Base-by-base conservation (phyloP, 257 asterid genomes). In the Nicotiana tabacum region DNA sequence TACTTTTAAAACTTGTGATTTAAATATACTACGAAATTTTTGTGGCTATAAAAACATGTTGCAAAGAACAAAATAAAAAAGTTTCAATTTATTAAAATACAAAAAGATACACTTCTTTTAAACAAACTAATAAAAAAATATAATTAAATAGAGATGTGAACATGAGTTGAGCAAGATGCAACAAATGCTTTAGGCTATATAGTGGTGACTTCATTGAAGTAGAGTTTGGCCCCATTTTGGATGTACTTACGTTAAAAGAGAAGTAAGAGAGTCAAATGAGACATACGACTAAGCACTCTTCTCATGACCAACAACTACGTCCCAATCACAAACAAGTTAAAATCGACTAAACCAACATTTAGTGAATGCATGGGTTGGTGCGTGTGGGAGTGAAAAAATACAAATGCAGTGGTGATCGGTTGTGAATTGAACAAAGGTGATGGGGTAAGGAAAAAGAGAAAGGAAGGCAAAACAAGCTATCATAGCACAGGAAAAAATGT, bases 161-260 rank as follows among this genome's bases (percentile, higher is more conserved):
- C 24, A 24, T 80, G 51, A 43, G 60, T 27, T 21, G 24, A 53
- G 57, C 60, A 43, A 43, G 51, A 43, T 43, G 12, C 51, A 43
- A 80, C 33, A 27, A 80, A 27, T 39, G 46, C 18, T 43, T 27
- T 39, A 67, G 12, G 77, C 11, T 43, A 9, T 39, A n/a, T 39
- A 69, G 2, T 64, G 62, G 57, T 62, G 82, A 62, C 74, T 30
- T 43, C 78, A 66, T 62, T 17, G 43, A 78, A 64, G 39, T 21
- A 37, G 76, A 5, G 4, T 43, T 39, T 77, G 89, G 77, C 56
- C 90, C 89, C 88, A 80, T 84, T 77, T 84, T 64, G 37, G 81
- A 30, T 21, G 64, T 18, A 57, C 64, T 57, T 16, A 5, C 21
- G 17, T 43, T 21, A 51, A 51, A 51, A 51, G 57, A 58, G 60